Base-by-base conservation (phyloP, 2,329 filamentous ascomycete genomes). In the Exophiala viscosa region DNA sequence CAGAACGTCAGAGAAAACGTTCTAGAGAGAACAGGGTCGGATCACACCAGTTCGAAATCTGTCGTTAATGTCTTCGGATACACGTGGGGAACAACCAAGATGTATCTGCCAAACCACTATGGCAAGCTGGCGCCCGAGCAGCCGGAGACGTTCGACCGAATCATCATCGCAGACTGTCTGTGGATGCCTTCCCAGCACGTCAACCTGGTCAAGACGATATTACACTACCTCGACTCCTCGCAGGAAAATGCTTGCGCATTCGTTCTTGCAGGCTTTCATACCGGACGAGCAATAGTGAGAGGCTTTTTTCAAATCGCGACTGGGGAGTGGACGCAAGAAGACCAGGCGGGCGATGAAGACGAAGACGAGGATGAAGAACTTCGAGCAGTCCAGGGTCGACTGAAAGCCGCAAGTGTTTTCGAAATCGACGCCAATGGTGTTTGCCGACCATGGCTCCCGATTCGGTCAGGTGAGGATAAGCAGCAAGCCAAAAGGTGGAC, bases 141-240 rank as follows among this genome's bases (percentile, higher is more conserved):
- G 32, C 59, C 52, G 38, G 68, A 68, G 10, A 69, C 59, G 4
- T 84, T 77, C 62, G 76, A 74, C 1, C 75, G 78, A 15, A 77
- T 84, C 45, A 70, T 84, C 9, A 78, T 80, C 1, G 80, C 81
- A 46, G 82, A 84, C 61, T 84, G 80, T 66, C 74, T 79, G 54
- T 85, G 81, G 81, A 81, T 84, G 75, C 70, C 68, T 1, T 67
- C 67, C 17, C 76, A 84, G 66, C 81, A 85, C 61, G 70, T 72
- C 43, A 80, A 79, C 56, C 72, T 84, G 13, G 76, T 73, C 9
- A 68, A 65, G 11, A 81, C 79, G 1, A 77, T 84, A 72, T 65
- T 76, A 5, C 78, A 80, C 71, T 84, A 14, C 72, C 75, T 3
- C 59, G 64, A 4, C 23, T 35, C 62, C 0, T 13, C 35, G 10